A percentile compares a stretch with the other conserved stretches of the same genome.
Conservation (phyloP, 257 asterid genomes). For the Capsicum baccatum region DNA sequence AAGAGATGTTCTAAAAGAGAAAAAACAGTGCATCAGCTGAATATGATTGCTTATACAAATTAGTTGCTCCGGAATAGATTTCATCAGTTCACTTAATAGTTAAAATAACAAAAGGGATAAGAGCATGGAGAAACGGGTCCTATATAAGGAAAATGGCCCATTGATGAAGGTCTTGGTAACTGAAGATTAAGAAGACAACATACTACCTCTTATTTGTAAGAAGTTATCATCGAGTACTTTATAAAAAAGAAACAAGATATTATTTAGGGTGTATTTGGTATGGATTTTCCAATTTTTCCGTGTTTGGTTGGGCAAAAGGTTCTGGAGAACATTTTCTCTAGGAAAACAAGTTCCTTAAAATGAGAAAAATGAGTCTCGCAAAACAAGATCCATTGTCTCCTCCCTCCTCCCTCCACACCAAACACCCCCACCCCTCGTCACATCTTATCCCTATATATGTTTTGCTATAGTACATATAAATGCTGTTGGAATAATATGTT, state of each 20-base stretch:
- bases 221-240: neutral
- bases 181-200: neutral
- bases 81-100: neutral
- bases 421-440: no score
- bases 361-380: neutral
- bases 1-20: neutral
- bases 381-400: neutral
- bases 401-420: neutral
- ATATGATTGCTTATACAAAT: conserved; percentile 5
- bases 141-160: conserved; percentile 14
- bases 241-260: neutral
- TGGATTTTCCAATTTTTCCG: neutral
- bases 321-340: neutral
- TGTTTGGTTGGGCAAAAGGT: neutral
- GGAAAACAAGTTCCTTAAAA: neutral
- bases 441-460: neutral
- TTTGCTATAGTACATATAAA: neutral
- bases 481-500: neutral
- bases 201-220: conserved; percentile 20
- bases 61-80: neutral
- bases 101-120: neutral
- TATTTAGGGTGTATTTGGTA: no score
- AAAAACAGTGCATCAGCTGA: neutral
- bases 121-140: neutral
- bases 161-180: neutral